phyloP scores from a whole-genome alignment of 2,329 filamentous ascomycete species.

The Alternaria solani region DNA sequence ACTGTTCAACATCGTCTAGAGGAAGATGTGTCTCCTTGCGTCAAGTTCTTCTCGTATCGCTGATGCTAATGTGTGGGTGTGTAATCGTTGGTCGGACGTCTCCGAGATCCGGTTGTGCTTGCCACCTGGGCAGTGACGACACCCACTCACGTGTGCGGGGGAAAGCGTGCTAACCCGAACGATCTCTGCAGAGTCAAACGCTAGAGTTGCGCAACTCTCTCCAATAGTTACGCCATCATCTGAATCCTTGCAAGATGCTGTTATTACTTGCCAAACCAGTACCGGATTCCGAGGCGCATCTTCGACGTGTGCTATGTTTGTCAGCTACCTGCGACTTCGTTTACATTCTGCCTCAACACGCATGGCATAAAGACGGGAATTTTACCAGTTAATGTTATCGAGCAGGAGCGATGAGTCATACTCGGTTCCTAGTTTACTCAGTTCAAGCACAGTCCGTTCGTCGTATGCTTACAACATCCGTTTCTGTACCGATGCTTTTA shows the following conservation, averaged over 20 bases:
- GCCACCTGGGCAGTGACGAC: not conserved
- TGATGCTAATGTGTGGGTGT: not conserved
- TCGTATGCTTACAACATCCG: not conserved
- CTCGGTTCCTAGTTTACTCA: not conserved
- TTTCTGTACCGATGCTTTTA: not conserved
- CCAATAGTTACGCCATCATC: not conserved
- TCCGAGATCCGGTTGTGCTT: not conserved
- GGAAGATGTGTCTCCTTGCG: no score
- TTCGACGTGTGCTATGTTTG: not conserved
- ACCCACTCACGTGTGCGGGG: not conserved
- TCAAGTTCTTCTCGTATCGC: not conserved
- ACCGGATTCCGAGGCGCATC: not conserved
- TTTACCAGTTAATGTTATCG: not conserved
- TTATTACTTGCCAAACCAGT: not conserved
- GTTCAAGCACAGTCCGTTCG: not conserved
- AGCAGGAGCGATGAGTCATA: not conserved
- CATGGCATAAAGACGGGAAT: not conserved
- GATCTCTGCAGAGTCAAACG: not conserved
- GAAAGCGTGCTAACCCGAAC: not conserved
- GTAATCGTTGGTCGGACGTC: not conserved
- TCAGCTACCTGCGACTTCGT: not conserved
- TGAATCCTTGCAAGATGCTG: no score
- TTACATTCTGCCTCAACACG: not conserved
- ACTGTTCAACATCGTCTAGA: not conserved
- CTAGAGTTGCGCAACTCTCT: not conserved